phyloP scores from a whole-genome alignment of 768 basidiomycete genomes.

The Hericium alpestre region DNA sequence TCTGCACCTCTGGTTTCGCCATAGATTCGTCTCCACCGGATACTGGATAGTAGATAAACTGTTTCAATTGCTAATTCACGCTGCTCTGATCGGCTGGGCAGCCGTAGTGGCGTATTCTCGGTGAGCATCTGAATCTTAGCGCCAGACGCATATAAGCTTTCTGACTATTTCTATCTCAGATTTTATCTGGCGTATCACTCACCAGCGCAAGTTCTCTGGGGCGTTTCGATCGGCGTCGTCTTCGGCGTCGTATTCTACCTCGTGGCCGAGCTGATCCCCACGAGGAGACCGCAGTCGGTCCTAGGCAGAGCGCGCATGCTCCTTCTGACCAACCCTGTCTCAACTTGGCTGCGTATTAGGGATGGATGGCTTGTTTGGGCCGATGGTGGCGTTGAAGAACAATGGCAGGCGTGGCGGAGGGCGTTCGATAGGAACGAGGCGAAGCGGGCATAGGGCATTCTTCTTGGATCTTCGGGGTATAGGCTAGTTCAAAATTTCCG shows the following conservation, averaged over 20 bases:
- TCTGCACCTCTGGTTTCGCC: slow-evolving; percentile 62
- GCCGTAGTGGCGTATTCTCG: slow-evolving; percentile 68
- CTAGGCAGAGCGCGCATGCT: slow-evolving; percentile 39
- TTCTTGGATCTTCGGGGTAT: no score
- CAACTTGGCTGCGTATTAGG: slow-evolving; percentile 56
- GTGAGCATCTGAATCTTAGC: slow-evolving; percentile 25
- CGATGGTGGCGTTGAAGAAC: slow-evolving; percentile 66
- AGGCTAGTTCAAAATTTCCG: no score
- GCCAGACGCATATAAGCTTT: not conserved
- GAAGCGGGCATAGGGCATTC: not conserved
- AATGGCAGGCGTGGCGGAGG: slow-evolving; percentile 58
- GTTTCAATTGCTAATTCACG: slow-evolving; percentile 38
- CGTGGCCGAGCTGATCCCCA: slow-evolving; percentile 49
- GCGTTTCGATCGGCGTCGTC: slow-evolving; percentile 48
- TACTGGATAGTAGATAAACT: slow-evolving; percentile 37
- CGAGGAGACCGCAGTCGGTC: slow-evolving; percentile 37
- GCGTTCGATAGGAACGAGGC: slow-evolving; percentile 35
- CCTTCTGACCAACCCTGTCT: slow-evolving; percentile 47
- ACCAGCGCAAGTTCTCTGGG: slow-evolving; percentile 64
- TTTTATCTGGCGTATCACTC: slow-evolving; percentile 68
- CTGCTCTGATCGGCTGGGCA: slow-evolving; percentile 45
- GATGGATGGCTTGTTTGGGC: slow-evolving; percentile 78
- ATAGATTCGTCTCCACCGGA: slow-evolving; percentile 51
- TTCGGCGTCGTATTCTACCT: slow-evolving; percentile 48
- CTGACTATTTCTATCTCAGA: slow-evolving; percentile 25